Evolutionary conservation across 1,284 basidiomycete species (phyloP).

Genomic region (Cutaneotrichosporon mucoides): DNA sequence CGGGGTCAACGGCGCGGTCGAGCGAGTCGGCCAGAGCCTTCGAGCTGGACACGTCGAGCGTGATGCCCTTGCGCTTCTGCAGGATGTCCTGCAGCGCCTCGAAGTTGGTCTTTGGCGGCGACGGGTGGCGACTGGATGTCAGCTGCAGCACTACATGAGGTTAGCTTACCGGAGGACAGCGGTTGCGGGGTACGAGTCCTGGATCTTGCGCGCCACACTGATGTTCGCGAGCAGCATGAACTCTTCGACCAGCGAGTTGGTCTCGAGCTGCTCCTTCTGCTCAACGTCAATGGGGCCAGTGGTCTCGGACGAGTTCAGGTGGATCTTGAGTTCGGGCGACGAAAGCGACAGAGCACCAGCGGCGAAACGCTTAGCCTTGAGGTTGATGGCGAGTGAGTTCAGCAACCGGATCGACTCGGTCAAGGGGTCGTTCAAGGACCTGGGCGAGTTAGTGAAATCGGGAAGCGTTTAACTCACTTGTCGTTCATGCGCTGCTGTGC

Average conservation of each 20-base stretch:
- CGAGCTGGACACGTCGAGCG: constrained; percentile 87
- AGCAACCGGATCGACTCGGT: constrained; percentile 85
- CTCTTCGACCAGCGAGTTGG: constrained; percentile 96
- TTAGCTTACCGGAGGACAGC: constrained; percentile 73
- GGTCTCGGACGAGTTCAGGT: constrained; percentile 85
- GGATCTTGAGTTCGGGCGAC: constrained; percentile 95
- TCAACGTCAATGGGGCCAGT: constrained; percentile 96
- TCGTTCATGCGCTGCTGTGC: constrained; percentile 94
- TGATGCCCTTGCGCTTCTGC: constrained; percentile 75
- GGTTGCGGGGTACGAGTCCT: constrained; percentile 92
- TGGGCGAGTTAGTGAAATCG: constrained; percentile 35
- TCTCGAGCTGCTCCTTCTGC: constrained; percentile 88
- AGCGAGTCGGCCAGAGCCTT: constrained; percentile 84
- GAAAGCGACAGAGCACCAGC: constrained; percentile 95
- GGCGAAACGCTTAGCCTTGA: constrained; percentile 81
- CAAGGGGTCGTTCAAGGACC: constrained; percentile 73
- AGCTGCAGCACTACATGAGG: background rate
- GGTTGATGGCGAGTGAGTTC: constrained; percentile 79
- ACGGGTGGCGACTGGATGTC: constrained; percentile 71
- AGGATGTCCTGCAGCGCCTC: constrained; percentile 94
- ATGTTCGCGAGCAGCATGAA: constrained; percentile 99
- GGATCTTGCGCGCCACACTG: constrained; percentile 85
- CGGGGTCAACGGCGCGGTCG: constrained; percentile 80
- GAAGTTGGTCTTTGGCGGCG: constrained; percentile 90
- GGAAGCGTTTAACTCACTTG: constrained; percentile 55